phyloP scores from a whole-genome alignment of 805 yeast genomes.

The Wickerhamiella nectarea region DNA sequence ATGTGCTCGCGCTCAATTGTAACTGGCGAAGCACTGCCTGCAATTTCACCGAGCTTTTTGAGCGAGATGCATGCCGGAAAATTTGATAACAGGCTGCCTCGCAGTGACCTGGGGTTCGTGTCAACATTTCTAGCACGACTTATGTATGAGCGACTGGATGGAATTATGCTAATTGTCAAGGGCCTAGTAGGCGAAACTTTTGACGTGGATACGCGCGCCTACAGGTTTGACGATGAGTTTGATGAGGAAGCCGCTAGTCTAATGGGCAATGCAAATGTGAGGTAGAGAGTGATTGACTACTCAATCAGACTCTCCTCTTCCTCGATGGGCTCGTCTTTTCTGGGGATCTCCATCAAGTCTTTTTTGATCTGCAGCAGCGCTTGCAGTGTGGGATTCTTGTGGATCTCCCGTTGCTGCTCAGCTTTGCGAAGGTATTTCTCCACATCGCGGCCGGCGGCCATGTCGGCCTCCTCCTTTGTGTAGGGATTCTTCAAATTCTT shows the following conservation, averaged over 20 bases:
- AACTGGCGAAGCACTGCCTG: conserved; percentile 7
- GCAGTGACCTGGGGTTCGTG: conserved; percentile 13
- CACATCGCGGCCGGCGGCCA: conserved; percentile 73
- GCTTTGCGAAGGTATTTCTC: conserved; percentile 49
- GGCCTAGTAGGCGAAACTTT: conserved; percentile 27
- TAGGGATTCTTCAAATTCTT: conserved; percentile 69
- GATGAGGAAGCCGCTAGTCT: not conserved
- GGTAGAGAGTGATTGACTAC: not conserved
- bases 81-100: not conserved
- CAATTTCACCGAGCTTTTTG: conserved; percentile 8
- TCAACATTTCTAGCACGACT: conserved; percentile 20
- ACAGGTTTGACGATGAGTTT: conserved; percentile 13
- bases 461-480: conserved; percentile 77
- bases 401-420: conserved; percentile 28
- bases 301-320: not conserved
- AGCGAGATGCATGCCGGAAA: conserved; percentile 5
- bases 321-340: not conserved
- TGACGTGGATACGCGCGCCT: conserved; percentile 16
- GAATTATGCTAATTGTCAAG: conserved; percentile 22
- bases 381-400: conserved; percentile 12
- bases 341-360: conserved; percentile 2
- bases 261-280: not conserved
- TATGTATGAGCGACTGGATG: conserved; percentile 25
- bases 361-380: conserved; percentile 5
- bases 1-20: conserved; percentile 7